Base-by-base conservation (phyloP, 495 filamentous ascomycete genomes). In the Lasiosphaeria miniovina region DNA sequence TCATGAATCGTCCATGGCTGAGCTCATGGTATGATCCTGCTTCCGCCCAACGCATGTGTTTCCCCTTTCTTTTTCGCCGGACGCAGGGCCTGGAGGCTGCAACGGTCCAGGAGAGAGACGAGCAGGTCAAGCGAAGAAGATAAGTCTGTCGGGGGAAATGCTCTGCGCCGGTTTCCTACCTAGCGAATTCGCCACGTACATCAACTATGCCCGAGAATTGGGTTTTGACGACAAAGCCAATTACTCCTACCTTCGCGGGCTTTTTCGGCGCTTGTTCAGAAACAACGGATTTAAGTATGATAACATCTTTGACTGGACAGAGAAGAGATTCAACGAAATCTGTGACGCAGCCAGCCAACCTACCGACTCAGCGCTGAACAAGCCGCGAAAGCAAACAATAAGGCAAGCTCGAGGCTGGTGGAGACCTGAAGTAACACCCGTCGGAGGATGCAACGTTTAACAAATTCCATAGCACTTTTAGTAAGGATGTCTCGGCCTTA, bases 281-380 rank as follows among this genome's bases (percentile, higher is more conserved):
- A 31, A 52, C 7, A 36, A 61, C 56, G 62, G 69, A 15, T 68
- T 70, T 52, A 36, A 65, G 4, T 61, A 68, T 36, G 60, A 71
- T 35, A n/a, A 70, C 49, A 56, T 70, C 17, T 71, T 68, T 55
- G 65, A 70, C 53, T 71, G 58, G 62, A 61, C 59, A 3, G 36
- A 60, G 58, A 60, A 60, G 46, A 40, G 14, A 7, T 58, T 51
- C 17, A 12, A 58, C 1, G 46, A 58, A 35, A 43, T 38, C 33
- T 38, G n/a, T 36, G 38, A 3, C n/a, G 15, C 36, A 38, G 51
- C 10, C 15, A 54, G 15, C 38, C 12, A 41, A 41, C 38, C 38
- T 41, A 6, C 38, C 6, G 6, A 41, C 38, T 41, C 38, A 41
- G 38, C 38, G 38, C 38, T 12, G 38, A 41, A 41, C n/a, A n/a